Evolutionary conservation across 2,329 filamentous ascomycete genomes (phyloP).

Genomic region (Trichoderma sp.): DNA sequence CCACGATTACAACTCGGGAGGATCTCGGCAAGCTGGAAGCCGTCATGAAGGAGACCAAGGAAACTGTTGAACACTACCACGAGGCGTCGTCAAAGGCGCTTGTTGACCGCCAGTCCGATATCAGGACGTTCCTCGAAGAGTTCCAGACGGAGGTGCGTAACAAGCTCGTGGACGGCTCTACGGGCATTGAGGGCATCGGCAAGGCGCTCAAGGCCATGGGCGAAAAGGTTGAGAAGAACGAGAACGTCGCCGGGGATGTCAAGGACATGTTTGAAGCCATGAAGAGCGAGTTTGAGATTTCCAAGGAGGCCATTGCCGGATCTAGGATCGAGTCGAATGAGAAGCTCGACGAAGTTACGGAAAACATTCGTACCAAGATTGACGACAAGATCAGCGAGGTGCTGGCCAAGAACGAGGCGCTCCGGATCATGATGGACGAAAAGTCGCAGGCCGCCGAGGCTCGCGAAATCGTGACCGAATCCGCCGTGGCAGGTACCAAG

Average conservation of each 20-base stretch:
- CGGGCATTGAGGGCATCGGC: constrained; percentile 69
- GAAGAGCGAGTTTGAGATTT: constrained; percentile 83
- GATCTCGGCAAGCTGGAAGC: constrained; percentile 65
- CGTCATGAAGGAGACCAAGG: constrained; percentile 69
- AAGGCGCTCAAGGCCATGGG: constrained; percentile 66
- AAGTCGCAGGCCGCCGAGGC: constrained; percentile 71
- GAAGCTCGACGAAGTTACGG: constrained; percentile 61
- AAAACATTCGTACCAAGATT: constrained; percentile 53
- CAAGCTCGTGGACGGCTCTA: constrained; percentile 72
- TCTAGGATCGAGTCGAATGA: constrained; percentile 81
- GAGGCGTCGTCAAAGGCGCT: constrained; percentile 75
- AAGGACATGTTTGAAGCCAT: constrained; percentile 72
- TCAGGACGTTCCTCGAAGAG: constrained; percentile 73
- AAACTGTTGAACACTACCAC: constrained; percentile 63
- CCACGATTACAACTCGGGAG: constrained; percentile 69
- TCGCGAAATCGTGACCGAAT: constrained; percentile 68
- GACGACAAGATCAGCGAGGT: constrained; percentile 71
- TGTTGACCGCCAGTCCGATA: constrained; percentile 76
- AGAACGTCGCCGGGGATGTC: constrained; percentile 58
- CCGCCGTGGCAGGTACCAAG: constrained; percentile 72
- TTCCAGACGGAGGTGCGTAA: constrained; percentile 73
- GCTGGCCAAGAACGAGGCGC: constrained; percentile 83
- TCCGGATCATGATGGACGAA: constrained; percentile 70
- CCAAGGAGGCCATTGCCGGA: constrained; percentile 73
- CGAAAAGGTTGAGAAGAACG: constrained; percentile 59